Evolutionary conservation across 441 rosid species (phyloP), one percentile per base, ranked within the genome.

Genomic region (Gossypium trilobum): DNA sequence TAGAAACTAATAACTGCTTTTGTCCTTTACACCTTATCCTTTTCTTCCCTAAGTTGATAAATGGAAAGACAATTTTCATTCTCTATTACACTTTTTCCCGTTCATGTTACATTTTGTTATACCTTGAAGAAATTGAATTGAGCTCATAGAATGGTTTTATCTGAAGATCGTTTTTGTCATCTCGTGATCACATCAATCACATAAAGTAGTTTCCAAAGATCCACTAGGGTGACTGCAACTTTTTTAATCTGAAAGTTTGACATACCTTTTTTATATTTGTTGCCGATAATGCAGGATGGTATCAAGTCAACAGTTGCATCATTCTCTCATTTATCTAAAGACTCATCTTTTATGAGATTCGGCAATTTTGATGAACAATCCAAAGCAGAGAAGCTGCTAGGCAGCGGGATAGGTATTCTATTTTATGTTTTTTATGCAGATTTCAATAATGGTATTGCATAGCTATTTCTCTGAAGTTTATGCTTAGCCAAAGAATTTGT

Each of bases 401-500:
- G 97, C 7, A 56, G 89, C 39, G 97, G 99, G 74, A 88, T 85
- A 92, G 94, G 99, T 94, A 68, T 80, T 61, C 14, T 68, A 4
- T 74, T 76, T 11, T 8, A 14, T 50, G 13, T 22, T 63, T 72
- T 63, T 44, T 25, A 59, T 22, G 60, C 60, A 44, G 48, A 61
- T 14, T 54, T 75, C 11, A 61, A 52, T 36, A 31, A 55, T 59
- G 0, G 31, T 36, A 46, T 72, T 27, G 25, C 69, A 42, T 70
- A 39, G 20, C n/a, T 46, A 13, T 51, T 71, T 23, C 8, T 52
- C 60, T 79, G 56, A 63, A 67, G 71, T 68, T 72, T 42, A 52
- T 56, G 74, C 55, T 56, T 44, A 39, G 64, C 33, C 36, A 55
- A 54, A 42, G 64, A 60, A 23, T 72, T 27, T 1, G 19, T 44